Percentiles rank a stretch among this genome's conserved stretches.
Conservation (phyloP, 352 stramenopile genomes). For the Chrysophaeum taylorii region DNA sequence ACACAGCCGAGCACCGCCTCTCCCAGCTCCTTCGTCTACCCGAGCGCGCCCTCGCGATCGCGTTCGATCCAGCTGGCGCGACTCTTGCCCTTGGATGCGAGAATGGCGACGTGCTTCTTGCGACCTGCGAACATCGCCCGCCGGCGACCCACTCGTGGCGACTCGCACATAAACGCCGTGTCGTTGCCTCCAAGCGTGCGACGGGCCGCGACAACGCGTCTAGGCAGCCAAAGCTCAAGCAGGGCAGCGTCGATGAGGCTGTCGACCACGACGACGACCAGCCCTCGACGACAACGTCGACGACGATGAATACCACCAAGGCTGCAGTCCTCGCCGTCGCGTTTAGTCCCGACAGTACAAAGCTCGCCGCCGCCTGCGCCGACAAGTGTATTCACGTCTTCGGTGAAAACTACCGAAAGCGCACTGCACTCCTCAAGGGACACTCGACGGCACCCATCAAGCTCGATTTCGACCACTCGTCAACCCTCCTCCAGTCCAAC, state of each 20-base stretch:
- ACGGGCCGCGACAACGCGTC: too few species aligned
- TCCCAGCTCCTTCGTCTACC: constrained; percentile 15
- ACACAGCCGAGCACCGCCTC: constrained; percentile 25
- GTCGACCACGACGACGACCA: constrained; percentile 65
- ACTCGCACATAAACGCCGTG: too few species aligned
- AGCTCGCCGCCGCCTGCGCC: constrained; percentile 26
- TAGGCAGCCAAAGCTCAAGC: too few species aligned
- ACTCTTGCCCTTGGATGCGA: constrained; percentile 22
- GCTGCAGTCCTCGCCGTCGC: too few species aligned
- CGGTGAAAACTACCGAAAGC: constrained; percentile 50
- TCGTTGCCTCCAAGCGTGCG: too few species aligned
- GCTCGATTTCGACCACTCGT: constrained; percentile 67
- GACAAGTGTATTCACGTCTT: constrained; percentile 81
- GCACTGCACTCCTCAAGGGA: constrained; percentile 25
- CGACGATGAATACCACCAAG: too few species aligned
- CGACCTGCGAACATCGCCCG: constrained; percentile 7
- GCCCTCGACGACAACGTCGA: constrained; percentile 56
- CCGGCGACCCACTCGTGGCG: constrained; percentile 4
- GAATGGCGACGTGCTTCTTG: constrained; percentile 22
- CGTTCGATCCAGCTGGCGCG: constrained; percentile 20
- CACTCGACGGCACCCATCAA: constrained; percentile 45
- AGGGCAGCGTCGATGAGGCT: constrained; percentile 12
- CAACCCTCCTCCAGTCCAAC: constrained; percentile 57
- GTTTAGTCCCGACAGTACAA: constrained; percentile 68
- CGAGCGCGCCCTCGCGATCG: background rate